Conservation (phyloP, 768 basidiomycete genomes). For the Ramaria rubella region DNA sequence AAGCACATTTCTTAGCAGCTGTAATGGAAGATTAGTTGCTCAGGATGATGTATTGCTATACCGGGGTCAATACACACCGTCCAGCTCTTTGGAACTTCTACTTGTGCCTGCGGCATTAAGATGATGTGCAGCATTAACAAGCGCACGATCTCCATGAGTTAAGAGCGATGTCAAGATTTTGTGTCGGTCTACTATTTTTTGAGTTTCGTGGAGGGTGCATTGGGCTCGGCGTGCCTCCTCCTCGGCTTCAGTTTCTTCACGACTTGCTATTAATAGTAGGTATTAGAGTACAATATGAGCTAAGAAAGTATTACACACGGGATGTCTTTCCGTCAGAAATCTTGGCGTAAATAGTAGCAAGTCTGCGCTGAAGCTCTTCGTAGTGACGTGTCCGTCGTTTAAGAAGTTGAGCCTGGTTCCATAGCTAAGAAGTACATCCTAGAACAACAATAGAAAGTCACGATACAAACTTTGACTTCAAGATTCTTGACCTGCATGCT, state of each 20-base stretch:
- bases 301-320: not conserved
- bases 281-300: not conserved
- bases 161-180: not conserved
- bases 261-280: not conserved
- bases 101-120: not conserved
- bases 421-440: not conserved
- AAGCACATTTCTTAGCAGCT: not conserved
- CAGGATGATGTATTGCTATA: not conserved
- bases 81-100: not conserved
- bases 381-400: not conserved
- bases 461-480: not conserved
- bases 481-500: constrained; percentile 1
- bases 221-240: not conserved
- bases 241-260: not conserved
- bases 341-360: not conserved
- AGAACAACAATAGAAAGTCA: not conserved
- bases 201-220: not conserved
- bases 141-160: not conserved
- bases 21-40: not conserved
- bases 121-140: constrained; percentile 1
- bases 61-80: not conserved
- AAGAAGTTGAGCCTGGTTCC: not conserved
- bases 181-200: not conserved
- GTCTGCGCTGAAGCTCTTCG: not conserved
- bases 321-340: not conserved